Conservation (phyloP, 371 early-diverging fungal genomes). For the Syncephalis plumigaleata region DNA sequence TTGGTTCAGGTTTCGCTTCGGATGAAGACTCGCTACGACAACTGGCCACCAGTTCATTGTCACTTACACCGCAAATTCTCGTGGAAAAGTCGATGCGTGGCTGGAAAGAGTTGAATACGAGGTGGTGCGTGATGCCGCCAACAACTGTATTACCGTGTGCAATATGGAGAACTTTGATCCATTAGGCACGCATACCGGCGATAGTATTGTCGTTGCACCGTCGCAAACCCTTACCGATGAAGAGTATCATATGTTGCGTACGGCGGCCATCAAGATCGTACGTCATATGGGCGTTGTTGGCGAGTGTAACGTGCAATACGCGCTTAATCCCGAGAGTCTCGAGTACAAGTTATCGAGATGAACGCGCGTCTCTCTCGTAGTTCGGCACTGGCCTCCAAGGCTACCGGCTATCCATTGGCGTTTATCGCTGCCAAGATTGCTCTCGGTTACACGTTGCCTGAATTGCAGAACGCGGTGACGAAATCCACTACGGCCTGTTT, state of each 20-base stretch:
- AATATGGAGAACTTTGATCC: slow-evolving; percentile 99
- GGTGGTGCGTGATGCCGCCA: slow-evolving; percentile 84
- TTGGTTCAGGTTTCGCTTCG: slow-evolving; percentile 88
- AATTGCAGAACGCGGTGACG: slow-evolving; percentile 79
- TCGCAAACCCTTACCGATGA: slow-evolving; percentile 84
- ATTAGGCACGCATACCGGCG: slow-evolving; percentile 88
- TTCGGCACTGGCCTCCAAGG: slow-evolving; percentile 82
- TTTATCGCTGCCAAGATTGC: slow-evolving; percentile 92
- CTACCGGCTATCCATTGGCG: slow-evolving; percentile 90
- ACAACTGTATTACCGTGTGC: slow-evolving; percentile 95
- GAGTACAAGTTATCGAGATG: slow-evolving; percentile 91
- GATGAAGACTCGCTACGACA: slow-evolving; percentile 49
- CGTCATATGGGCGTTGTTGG: slow-evolving; percentile 93
- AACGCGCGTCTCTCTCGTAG: slow-evolving; percentile 84
- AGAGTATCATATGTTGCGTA: slow-evolving; percentile 87
- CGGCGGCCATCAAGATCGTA: slow-evolving; percentile 84
- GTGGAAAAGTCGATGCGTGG: slow-evolving; percentile 92
- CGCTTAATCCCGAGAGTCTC: slow-evolving; percentile 65
- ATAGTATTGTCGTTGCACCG: slow-evolving; percentile 92
- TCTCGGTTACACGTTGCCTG: slow-evolving; percentile 63
- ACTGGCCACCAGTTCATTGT: slow-evolving; percentile 60
- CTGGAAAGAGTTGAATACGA: slow-evolving; percentile 96
- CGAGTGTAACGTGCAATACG: slow-evolving; percentile 94
- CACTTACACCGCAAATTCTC: slow-evolving; percentile 72
- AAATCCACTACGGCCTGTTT: slow-evolving; percentile 86